These are phyloP conservation scores for Aspergillus japonicus DNA, from an alignment of 2,329 filamentous ascomycete species.

Conservation along the genomic window DNA sequence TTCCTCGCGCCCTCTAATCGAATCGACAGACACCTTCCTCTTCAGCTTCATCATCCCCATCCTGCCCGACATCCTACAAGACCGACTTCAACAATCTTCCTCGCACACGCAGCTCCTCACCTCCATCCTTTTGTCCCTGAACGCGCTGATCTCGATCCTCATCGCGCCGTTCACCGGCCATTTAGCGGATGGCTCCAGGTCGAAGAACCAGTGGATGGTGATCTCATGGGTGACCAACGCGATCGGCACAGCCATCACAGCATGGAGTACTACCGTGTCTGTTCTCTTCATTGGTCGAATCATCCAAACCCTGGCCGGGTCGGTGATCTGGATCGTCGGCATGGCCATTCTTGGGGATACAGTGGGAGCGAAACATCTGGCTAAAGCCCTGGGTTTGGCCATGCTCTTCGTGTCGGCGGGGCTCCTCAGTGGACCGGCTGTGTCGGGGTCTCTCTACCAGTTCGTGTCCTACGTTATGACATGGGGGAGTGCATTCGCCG, in stretches of 20 bases:
- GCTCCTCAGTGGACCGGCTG: background rate
- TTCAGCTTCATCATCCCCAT: constrained; percentile 9
- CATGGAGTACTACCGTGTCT: background rate
- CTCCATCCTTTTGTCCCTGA: background rate
- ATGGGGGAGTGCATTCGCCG: background rate
- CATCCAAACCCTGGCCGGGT: constrained; percentile 7
- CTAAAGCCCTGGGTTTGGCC: no score
- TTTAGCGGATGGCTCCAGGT: background rate
- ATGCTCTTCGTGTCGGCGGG: background rate
- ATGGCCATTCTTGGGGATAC: constrained; percentile 5
- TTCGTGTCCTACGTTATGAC: constrained; percentile 1
- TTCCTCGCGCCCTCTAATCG: background rate
- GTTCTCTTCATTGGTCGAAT: constrained; percentile 4
- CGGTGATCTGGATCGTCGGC: constrained; percentile 8
- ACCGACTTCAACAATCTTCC: background rate
- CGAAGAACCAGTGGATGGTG: background rate
- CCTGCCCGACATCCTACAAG: background rate
- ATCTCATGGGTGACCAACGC: background rate
- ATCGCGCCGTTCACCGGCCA: background rate
- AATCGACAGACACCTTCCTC: background rate
- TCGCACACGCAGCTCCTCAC: constrained; percentile 2
- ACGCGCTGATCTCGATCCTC: background rate
- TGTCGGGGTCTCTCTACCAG: background rate
- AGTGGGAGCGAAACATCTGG: background rate
- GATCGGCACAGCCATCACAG: background rate